Evolutionary conservation across 1,284 basidiomycete genomes (phyloP).

Genomic region (Irpex sp.): DNA sequence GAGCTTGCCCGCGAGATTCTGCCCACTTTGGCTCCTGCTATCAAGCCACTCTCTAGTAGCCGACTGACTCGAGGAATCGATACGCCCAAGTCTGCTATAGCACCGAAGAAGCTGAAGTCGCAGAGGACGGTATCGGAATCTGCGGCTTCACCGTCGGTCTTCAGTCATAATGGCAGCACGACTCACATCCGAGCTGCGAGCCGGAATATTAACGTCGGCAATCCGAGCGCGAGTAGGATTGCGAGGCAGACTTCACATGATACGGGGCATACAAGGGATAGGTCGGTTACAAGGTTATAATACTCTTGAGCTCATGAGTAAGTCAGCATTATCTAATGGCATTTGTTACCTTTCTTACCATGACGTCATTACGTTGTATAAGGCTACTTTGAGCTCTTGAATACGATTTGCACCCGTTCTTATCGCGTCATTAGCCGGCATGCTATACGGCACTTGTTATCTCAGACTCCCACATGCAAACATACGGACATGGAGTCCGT

Average conservation of each 20-base stretch:
- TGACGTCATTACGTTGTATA: not conserved
- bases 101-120: conserved; percentile 51
- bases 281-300: not conserved
- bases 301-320: not conserved
- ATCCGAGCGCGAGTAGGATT: not conserved
- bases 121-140: conserved; percentile 70
- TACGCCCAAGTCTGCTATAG: conserved; percentile 42
- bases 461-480: not conserved
- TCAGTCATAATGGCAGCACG: conserved; percentile 11
- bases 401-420: not conserved
- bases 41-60: conserved; percentile 43
- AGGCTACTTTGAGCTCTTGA: not conserved
- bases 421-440: not conserved
- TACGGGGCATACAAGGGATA: not conserved
- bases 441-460: not conserved
- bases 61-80: conserved; percentile 34
- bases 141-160: conserved; percentile 33
- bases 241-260: not conserved
- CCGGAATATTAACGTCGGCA: not conserved
- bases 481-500: not conserved
- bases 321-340: too few species aligned
- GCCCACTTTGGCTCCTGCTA: conserved; percentile 64
- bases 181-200: conserved; percentile 13
- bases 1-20: conserved; percentile 83
- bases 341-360: too few species aligned